phyloP scores from a whole-genome alignment of 352 stramenopile genomes.

The Globisporangium apiculatum region DNA sequence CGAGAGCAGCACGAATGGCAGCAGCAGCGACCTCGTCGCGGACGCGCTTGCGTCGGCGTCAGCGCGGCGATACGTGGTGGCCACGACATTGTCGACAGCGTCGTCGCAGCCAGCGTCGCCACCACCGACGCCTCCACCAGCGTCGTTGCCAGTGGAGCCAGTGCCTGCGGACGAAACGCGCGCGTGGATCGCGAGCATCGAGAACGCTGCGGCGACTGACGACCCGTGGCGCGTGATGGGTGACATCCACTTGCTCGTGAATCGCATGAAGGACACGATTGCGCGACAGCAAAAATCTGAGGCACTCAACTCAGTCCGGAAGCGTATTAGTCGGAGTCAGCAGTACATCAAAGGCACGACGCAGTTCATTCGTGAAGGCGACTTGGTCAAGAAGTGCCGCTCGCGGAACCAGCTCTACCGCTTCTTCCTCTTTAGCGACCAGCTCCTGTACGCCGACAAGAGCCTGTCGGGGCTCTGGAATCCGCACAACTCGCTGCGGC shows the following conservation, averaged over 20 bases:
- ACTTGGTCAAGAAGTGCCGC: constrained; percentile 92
- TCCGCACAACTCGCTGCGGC: constrained; percentile 75
- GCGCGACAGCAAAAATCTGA: constrained; percentile 76
- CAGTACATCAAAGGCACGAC: constrained; percentile 92
- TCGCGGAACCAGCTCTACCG: constrained; percentile 82
- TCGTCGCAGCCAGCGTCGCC: neutral
- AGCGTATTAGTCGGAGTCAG: constrained; percentile 88
- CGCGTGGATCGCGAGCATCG: constrained; percentile 56
- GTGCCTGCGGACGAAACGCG: constrained; percentile 3
- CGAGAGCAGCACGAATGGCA: constrained; percentile 1
- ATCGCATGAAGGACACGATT: constrained; percentile 86
- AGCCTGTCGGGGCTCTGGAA: constrained; percentile 77
- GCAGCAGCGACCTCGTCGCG: constrained; percentile 1
- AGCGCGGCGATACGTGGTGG: too few relatives aligned
- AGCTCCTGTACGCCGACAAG: constrained; percentile 78
- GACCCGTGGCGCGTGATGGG: constrained; percentile 82
- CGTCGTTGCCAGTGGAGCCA: neutral
- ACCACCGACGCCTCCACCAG: neutral
- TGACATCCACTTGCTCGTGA: constrained; percentile 86
- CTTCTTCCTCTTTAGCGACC: constrained; percentile 88
- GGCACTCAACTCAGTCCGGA: constrained; percentile 80
- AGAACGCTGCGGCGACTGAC: constrained; percentile 51
- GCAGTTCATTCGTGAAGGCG: constrained; percentile 92
- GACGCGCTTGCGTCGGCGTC: too few relatives aligned
- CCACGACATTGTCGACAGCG: too few relatives aligned